Conservation (phyloP, 768 basidiomycete species). For the Pleurotus salmoneostramineus region DNA sequence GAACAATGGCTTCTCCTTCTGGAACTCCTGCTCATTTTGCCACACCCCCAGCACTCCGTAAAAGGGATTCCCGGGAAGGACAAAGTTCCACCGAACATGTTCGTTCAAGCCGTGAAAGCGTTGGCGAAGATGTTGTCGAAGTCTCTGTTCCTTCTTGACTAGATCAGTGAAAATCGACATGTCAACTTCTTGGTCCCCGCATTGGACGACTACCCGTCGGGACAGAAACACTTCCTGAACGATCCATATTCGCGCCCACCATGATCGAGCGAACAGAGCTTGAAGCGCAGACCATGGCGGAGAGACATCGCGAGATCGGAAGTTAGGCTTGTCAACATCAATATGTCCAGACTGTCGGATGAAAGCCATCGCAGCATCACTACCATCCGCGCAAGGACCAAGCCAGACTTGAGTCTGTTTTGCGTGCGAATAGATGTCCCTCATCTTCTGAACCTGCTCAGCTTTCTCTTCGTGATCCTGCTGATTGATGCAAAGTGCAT, state of each 20-base stretch:
- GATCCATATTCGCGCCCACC: constrained; percentile 3
- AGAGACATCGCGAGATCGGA: background rate
- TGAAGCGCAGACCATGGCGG: background rate
- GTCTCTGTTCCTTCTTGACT: background rate
- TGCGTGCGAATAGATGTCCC: constrained; percentile 2
- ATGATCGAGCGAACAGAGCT: constrained; percentile 1
- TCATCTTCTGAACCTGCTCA: background rate
- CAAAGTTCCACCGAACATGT: background rate
- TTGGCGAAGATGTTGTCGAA: background rate
- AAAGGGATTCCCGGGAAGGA: background rate
- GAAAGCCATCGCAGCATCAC: background rate
- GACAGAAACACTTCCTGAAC: constrained; percentile 3
- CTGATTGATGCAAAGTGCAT: constrained; percentile 2
- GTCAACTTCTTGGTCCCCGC: background rate
- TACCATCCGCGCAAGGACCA: background rate
- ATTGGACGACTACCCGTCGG: background rate
- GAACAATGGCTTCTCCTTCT: background rate
- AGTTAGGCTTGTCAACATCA: background rate
- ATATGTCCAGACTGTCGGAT: background rate
- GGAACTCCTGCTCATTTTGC: background rate
- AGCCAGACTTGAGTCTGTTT: background rate
- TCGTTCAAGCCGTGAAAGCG: background rate
- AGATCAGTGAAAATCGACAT: background rate
- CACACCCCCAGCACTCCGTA: background rate
- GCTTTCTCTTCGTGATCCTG: background rate